phyloP scores from a whole-genome alignment of 805 yeast species.

The Nakazawaea peltata region DNA sequence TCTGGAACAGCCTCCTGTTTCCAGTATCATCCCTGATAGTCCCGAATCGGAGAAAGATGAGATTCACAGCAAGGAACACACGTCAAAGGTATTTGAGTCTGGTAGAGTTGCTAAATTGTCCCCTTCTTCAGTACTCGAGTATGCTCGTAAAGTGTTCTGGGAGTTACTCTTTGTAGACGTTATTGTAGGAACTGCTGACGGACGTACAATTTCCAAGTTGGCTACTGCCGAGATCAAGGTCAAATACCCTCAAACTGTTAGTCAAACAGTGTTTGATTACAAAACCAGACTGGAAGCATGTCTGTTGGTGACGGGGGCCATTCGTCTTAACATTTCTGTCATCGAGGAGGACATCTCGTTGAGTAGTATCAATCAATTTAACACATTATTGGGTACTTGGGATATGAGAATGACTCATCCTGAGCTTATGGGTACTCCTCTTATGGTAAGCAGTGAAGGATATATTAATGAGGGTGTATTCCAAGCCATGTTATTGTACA shows the following conservation, averaged over 20 bases:
- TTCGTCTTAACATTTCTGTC: constrained; percentile 37
- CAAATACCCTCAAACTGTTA: constrained; percentile 29
- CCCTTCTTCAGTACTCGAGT: constrained; percentile 13
- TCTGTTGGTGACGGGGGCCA: constrained; percentile 40
- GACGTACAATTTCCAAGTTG: constrained; percentile 31
- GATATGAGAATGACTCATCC: constrained; percentile 39
- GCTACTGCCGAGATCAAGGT: constrained; percentile 27
- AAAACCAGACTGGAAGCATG: constrained; percentile 38
- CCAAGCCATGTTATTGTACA: constrained; percentile 38
- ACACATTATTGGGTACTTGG: constrained; percentile 43
- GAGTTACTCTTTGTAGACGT: constrained; percentile 44
- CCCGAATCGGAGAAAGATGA: constrained; percentile 11
- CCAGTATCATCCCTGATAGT: constrained; percentile 10
- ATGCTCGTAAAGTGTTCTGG: constrained; percentile 42
- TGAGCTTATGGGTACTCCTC: constrained; percentile 31
- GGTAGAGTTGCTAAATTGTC: constrained; percentile 13
- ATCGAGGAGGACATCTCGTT: constrained; percentile 29
- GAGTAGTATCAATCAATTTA: constrained; percentile 27
- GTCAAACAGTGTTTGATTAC: constrained; percentile 33
- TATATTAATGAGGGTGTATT: constrained; percentile 45
- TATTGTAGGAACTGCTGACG: constrained; percentile 47
- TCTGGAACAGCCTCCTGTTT: too few relatives aligned
- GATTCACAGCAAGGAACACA: neutral
- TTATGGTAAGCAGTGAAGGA: constrained; percentile 33
- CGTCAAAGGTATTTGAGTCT: constrained; percentile 1